Base-by-base conservation (phyloP, 176 grass and related monocot species). In the Oryza glaberrima region DNA sequence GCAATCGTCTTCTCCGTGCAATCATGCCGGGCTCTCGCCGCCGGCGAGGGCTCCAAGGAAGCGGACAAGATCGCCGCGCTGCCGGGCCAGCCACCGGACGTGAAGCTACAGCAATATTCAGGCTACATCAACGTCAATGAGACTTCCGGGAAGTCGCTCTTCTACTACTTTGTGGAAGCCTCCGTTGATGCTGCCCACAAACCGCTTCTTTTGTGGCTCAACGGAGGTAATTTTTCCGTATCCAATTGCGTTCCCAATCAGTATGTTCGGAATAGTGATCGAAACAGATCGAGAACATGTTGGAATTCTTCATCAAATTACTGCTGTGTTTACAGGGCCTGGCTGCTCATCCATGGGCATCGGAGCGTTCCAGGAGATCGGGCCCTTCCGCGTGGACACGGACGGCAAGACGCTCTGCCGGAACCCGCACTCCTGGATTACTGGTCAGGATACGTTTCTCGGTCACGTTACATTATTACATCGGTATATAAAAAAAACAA, bases 91-190 rank as follows among this genome's bases (percentile, higher is more conserved):
- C 94, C 94, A 0, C 10, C 7, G 13, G 65, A 75, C 2, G 76
- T 68, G 9, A 5, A 14, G 0, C 5, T 93, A 28, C 75, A 89
- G 48, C 94, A 95, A 6, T 93, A 95, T 20, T 68, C 84, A 32
- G 94, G 94, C 11, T 88, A 91, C 84, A 28, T 95, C 22, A 80
- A 90, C 70, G 56, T 95, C 20, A 66, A 84, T 1, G 13, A 67
- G 13, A 73, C 65, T 2, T 48, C 13, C n/a, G 80, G 86, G 3
- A 88, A 88, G 77, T 70, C 86, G 9, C 88, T 91, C 76, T 93
- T 95, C 91, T 95, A 93, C 72, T 95, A 95, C 84, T 95, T 95
- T 0, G 91, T 84, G 0, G 94, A 95, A 76, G 81, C 91, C 15
- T 40, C 72, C 49, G 7, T 26, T 51, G 75, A 87, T 43, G 17